Conservation (phyloP, 1,139 yeast species). For the Saccharomyces pastorianus region DNA sequence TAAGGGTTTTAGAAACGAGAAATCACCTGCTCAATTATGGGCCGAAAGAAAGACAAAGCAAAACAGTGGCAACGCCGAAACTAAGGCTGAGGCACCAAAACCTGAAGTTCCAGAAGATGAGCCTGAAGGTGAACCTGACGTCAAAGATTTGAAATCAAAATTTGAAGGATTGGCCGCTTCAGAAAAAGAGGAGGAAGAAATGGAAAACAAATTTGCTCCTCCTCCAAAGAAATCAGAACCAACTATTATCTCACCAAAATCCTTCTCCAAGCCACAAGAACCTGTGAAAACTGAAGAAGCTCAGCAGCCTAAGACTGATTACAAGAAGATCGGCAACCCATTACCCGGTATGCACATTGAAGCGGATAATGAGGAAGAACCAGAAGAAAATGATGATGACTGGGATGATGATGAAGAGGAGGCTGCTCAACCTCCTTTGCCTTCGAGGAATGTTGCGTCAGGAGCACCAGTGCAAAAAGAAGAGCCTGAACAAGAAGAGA, state of each 20-base stretch:
- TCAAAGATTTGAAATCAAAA: constrained; percentile 31
- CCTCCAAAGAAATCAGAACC: constrained; percentile 10
- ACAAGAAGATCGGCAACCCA: constrained; percentile 26
- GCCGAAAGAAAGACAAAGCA: constrained; percentile 70
- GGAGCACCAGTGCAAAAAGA: constrained; percentile 13
- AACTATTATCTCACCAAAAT: constrained; percentile 18
- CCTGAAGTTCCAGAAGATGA: constrained; percentile 19
- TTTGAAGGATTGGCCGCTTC: constrained; percentile 28
- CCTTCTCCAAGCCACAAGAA: constrained; percentile 22
- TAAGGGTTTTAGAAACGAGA: constrained; percentile 66
- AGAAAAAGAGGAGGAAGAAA: constrained; percentile 11
- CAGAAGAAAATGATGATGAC: constrained; percentile 26
- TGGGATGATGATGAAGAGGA: constrained; percentile 31
- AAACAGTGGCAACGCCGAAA: constrained; percentile 13
- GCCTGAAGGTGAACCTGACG: constrained; percentile 22
- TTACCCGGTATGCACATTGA: constrained; percentile 30
- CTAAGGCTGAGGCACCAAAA: constrained; percentile 5
- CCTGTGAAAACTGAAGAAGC: constrained; percentile 10
- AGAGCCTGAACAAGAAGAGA: constrained; percentile 25
- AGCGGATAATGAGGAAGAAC: constrained; percentile 26
- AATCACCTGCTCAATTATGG: constrained; percentile 93
- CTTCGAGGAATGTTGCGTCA: constrained; percentile 13
- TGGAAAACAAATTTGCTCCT: not conserved
- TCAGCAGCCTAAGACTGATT: constrained; percentile 20
- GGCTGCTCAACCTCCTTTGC: constrained; percentile 25